Conservation (phyloP, 192 early-diverging fungal species). For the Coemansia guatemalensis region DNA sequence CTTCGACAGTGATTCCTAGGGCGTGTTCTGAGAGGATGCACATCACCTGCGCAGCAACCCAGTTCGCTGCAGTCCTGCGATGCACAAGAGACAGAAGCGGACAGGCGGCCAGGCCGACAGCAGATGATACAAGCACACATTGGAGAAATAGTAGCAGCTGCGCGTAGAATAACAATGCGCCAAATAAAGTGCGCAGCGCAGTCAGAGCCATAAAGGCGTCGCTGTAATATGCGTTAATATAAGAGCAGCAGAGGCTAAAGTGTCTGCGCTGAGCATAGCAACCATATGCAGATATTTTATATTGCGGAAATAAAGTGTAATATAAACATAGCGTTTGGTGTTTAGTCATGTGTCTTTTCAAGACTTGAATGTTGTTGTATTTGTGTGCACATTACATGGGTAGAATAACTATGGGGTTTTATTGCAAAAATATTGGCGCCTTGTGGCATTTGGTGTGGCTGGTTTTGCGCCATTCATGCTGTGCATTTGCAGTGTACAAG, state of each 20-base stretch:
- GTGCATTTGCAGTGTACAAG: no score
- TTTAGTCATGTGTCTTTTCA: no score
- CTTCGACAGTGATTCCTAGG: slow-evolving; percentile 60
- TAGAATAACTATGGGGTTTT: no score
- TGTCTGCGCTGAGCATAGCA: no score
- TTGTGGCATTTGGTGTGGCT: no score
- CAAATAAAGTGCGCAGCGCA: slow-evolving; percentile 11
- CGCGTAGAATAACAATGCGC: slow-evolving; percentile 28
- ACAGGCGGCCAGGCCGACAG: slow-evolving; percentile 25
- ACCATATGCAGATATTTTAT: no score
- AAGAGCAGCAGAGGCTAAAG: background rate
- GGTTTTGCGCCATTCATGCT: no score
- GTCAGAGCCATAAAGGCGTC: slow-evolving; percentile 17
- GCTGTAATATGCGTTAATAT: background rate
- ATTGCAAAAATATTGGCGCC: no score
- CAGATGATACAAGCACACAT: slow-evolving; percentile 33
- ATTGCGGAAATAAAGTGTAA: no score
- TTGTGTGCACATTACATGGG: no score
- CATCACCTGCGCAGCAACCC: slow-evolving; percentile 59
- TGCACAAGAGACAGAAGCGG: slow-evolving; percentile 33
- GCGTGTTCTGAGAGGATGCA: slow-evolving; percentile 52
- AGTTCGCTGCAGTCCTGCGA: slow-evolving; percentile 56
- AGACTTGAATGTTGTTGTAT: background rate
- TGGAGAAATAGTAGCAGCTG: slow-evolving; percentile 42
- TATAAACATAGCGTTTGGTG: no score